Percentiles rank a stretch among this genome's conserved stretches.
phyloP scores from a whole-genome alignment of 495 filamentous ascomycete genomes.

The Daldinia vernicosa region DNA sequence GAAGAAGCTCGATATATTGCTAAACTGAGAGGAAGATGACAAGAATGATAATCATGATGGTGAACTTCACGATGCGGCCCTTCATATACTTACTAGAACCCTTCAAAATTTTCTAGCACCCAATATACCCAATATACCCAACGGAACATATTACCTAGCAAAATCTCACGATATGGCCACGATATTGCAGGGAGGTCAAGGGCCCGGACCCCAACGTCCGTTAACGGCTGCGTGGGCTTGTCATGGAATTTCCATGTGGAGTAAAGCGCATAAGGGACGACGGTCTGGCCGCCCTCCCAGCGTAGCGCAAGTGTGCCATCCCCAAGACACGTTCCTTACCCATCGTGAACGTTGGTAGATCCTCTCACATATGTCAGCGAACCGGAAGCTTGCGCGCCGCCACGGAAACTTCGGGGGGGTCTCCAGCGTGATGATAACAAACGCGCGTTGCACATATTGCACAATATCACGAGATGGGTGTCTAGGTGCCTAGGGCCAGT shows the following conservation, averaged over 20 bases:
- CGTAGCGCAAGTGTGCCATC: conserved; percentile 32
- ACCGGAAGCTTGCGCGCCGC: conserved; percentile 42
- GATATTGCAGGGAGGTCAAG: conserved; percentile 32
- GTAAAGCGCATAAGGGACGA: conserved; percentile 34
- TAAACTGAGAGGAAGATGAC: conserved; percentile 13
- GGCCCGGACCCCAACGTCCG: conserved; percentile 35
- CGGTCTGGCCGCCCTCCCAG: conserved; percentile 37
- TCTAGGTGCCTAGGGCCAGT: conserved; percentile 16
- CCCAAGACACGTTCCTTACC: conserved; percentile 30
- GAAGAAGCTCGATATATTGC: conserved; percentile 12
- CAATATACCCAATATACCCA: conserved; percentile 4
- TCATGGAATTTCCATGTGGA: conserved; percentile 46
- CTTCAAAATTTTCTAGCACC: conserved; percentile 9
- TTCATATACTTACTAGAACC: conserved; percentile 36
- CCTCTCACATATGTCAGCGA: conserved; percentile 34
- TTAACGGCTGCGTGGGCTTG: conserved; percentile 44
- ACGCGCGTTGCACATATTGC: conserved; percentile 23
- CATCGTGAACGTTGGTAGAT: conserved; percentile 29
- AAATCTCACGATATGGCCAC: conserved; percentile 42
- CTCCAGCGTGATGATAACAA: conserved; percentile 31
- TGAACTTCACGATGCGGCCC: conserved; percentile 19
- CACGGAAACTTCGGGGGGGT: conserved; percentile 27
- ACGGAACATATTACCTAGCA: conserved; percentile 39
- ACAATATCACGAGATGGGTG: conserved; percentile 43
- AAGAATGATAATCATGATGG: conserved; percentile 9